Evolutionary conservation across 768 basidiomycete species (phyloP), one percentile per base, ranked within the genome.

Genomic region (Coprinopsis strossmayeri): DNA sequence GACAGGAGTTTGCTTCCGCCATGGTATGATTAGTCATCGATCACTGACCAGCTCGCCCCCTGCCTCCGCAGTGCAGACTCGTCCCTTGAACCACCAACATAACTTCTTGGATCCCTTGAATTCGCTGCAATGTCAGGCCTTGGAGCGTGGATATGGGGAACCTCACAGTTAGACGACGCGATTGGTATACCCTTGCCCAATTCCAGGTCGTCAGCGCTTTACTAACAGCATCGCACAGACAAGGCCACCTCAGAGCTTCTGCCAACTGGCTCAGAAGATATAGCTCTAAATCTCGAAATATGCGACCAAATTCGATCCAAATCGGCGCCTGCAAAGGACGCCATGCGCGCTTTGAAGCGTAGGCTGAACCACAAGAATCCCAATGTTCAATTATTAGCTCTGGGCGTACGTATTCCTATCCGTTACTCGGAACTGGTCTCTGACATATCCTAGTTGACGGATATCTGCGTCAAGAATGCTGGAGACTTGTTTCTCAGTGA

Each of bases 241-340:
- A 92, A 89, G 69, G 89, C 90, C n/a, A 96, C 93, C 13, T 92
- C 91, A 2, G 91, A 93, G 64, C 73, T 91, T 21, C 68, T 91
- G 46, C 90, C 92, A 32, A 76, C 81, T 40, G 87, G 87, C 23
- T 70, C 81, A 45, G 91, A 94, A 63, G 91, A 97, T 65, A 92
- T 98, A 32, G 91, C 92, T 7, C 74, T 92, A 54, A 87, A 87
- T 59, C 87, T 99, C 51, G 92, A 97, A 64, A 91, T 97, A 73
- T 92, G 91, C 55, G 96, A 99, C 68, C 87, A 94, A 66, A 93
- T 99, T 62, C 82, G 93, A 46, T 91, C 91, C 4, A 94, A 95
- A 71, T 80, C 87, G 34, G 84, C 86, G 0, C 77, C 79, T 15
- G 83, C 94, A 15, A 87, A 87, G 67, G 82, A 87, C 52, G 87